phyloP scores from a whole-genome alignment of 176 grass and related monocot species.

The Cymbopogon citratus region DNA sequence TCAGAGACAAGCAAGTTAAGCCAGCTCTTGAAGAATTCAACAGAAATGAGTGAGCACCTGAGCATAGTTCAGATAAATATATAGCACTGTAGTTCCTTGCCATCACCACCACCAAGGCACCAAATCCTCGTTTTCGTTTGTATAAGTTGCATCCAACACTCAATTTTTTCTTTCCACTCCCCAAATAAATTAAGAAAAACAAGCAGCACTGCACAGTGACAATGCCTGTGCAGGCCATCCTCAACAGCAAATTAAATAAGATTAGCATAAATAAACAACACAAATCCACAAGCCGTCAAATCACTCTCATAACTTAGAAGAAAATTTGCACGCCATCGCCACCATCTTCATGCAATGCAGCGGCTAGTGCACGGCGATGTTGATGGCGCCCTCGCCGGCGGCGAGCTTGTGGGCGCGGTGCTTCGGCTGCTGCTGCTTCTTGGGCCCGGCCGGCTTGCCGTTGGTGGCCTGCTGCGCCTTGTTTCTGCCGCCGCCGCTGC shows the following conservation, averaged over 20 bases:
- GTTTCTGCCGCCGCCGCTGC: constrained; percentile 24
- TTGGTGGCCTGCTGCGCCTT: constrained; percentile 13
- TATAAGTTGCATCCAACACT: constrained; percentile 21
- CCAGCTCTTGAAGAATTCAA: not conserved
- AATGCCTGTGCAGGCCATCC: not conserved
- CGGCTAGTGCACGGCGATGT: constrained; percentile 69
- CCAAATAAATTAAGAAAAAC: constrained; percentile 28
- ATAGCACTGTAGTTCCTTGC: not conserved
- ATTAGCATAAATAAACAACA: constrained; percentile 27
- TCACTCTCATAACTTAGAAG: constrained; percentile 35
- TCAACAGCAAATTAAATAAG: constrained; percentile 16
- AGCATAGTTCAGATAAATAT: constrained; percentile 13
- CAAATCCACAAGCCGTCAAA: constrained; percentile 11
- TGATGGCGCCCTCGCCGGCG: constrained; percentile 44
- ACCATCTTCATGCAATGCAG: not conserved
- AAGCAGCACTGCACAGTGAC: constrained; percentile 12
- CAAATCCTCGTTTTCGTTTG: constrained; percentile 12
- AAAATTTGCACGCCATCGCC: not conserved
- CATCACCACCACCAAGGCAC: constrained; percentile 17
- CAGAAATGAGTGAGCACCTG: not conserved
- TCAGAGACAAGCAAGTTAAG: not conserved
- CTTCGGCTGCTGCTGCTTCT: constrained; percentile 41
- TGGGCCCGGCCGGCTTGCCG: constrained; percentile 15
- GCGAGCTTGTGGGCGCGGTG: constrained; percentile 43
- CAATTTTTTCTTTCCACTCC: constrained; percentile 2